Evolutionary conservation across 306 rosid species (phyloP).

Genomic region (Castanospermum australe): DNA sequence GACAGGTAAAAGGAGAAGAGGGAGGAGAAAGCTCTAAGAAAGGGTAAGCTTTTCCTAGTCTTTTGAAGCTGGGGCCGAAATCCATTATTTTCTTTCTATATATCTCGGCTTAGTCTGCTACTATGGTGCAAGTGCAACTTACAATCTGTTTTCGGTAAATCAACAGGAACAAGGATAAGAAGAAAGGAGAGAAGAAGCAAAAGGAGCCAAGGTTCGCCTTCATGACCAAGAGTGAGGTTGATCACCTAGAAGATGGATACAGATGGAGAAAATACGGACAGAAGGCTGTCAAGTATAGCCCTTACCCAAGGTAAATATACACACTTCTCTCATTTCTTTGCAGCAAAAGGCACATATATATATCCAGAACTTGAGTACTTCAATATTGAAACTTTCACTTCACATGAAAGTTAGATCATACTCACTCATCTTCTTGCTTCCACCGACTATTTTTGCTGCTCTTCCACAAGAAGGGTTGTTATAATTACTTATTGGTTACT

Average conservation of each 20-base stretch:
- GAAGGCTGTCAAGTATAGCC: conserved; percentile 86
- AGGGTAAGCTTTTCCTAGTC: conserved; percentile 44
- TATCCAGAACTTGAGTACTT: background rate
- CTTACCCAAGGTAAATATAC: conserved; percentile 68
- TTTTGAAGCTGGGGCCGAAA: background rate
- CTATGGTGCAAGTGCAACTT: conserved; percentile 41
- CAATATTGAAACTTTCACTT: background rate
- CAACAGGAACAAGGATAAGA: conserved; percentile 54
- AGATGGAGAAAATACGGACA: conserved; percentile 94
- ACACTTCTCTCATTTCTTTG: background rate
- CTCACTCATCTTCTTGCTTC: background rate
- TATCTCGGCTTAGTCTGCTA: background rate
- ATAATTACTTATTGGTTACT: background rate
- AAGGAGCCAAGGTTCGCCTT: conserved; percentile 80
- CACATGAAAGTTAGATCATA: background rate
- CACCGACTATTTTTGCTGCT: background rate
- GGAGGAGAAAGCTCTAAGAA: conserved; percentile 64
- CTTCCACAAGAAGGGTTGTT: background rate
- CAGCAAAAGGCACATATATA: background rate
- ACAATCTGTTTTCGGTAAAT: background rate
- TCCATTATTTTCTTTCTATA: background rate
- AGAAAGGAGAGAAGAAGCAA: conserved; percentile 77
- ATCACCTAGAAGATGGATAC: conserved; percentile 88
- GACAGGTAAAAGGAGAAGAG: conserved; percentile 45
- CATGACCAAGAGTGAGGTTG: conserved; percentile 92